phyloP scores from a whole-genome alignment of 108 stramenopile genomes.

The Skeletonema tropicum region DNA sequence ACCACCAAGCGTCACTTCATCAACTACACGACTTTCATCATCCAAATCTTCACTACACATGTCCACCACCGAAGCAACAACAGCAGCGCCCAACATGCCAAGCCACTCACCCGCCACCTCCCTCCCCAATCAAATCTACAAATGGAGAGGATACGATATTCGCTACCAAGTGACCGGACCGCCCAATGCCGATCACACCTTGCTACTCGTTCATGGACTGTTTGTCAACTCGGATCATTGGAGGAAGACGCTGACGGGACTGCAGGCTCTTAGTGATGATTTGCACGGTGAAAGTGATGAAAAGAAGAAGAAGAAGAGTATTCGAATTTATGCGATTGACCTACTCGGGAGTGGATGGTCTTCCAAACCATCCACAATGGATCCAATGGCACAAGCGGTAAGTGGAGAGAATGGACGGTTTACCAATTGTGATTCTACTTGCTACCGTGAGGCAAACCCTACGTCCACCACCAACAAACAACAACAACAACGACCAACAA shows the following conservation, averaged over 20 bases:
- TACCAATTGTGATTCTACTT: constrained; percentile 20
- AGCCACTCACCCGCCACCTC: constrained; percentile 68
- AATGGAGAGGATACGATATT: constrained; percentile 66
- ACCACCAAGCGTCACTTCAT: background rate
- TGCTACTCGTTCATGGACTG: constrained; percentile 79
- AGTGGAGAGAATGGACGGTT: constrained; percentile 77
- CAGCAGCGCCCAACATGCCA: constrained; percentile 18
- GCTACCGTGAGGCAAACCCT: constrained; percentile 23
- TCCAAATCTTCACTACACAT: background rate
- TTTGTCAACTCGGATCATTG: constrained; percentile 90
- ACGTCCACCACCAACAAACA: too few species aligned
- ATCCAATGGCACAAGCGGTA: constrained; percentile 47
- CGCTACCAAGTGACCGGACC: constrained; percentile 85
- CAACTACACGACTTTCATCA: background rate
- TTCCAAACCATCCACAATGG: constrained; percentile 70
- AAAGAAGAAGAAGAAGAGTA: constrained; percentile 40
- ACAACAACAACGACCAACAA: constrained; percentile 1
- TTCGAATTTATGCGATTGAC: constrained; percentile 84
- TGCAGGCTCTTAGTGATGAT: constrained; percentile 22
- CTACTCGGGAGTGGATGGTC: constrained; percentile 90
- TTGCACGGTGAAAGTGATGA: background rate
- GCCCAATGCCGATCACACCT: constrained; percentile 27
- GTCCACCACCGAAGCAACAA: background rate
- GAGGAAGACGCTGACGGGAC: constrained; percentile 68
- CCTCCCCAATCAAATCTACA: constrained; percentile 70